Percentiles rank a stretch among this genome's conserved stretches.
Conservation (phyloP, 1,139 yeast genomes). For the Nakaseomyces delphensis region DNA sequence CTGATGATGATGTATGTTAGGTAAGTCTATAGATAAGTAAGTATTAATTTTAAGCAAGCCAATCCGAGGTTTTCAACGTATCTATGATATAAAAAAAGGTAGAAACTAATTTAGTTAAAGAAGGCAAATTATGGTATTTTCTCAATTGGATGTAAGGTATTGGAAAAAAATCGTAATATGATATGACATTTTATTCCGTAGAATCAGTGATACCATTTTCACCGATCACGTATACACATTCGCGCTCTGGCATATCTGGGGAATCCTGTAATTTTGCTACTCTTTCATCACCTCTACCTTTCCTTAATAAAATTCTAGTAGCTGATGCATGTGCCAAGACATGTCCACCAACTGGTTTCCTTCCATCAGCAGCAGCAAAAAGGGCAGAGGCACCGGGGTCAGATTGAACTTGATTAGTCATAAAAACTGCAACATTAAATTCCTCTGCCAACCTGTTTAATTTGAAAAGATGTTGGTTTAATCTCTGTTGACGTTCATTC, state of each 20-base stretch:
- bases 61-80: too few relatives aligned
- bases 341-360: slow-evolving; percentile 61
- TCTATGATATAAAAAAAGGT: too few relatives aligned
- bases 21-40: too few relatives aligned
- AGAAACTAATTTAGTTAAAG: too few relatives aligned
- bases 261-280: slow-evolving; percentile 56
- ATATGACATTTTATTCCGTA: slow-evolving; percentile 29
- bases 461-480: slow-evolving; percentile 49
- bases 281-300: slow-evolving; percentile 58
- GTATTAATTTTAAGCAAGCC: too few relatives aligned
- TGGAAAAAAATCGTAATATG: too few relatives aligned
- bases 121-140: too few relatives aligned
- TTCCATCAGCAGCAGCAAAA: slow-evolving; percentile 56
- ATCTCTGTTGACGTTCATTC: slow-evolving; percentile 51
- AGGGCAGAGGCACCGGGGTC: slow-evolving; percentile 61
- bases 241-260: slow-evolving; percentile 55
- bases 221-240: slow-evolving; percentile 46
- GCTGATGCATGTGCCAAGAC: slow-evolving; percentile 59
- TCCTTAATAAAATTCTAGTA: slow-evolving; percentile 47
- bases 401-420: slow-evolving; percentile 59
- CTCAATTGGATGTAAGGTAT: too few relatives aligned
- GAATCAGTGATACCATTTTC: slow-evolving; percentile 48
- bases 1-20: neutral
- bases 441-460: slow-evolving; percentile 50
- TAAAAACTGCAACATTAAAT: slow-evolving; percentile 49